Conservation (phyloP, 495 filamentous ascomycete species). For the Viridothelium virens region DNA sequence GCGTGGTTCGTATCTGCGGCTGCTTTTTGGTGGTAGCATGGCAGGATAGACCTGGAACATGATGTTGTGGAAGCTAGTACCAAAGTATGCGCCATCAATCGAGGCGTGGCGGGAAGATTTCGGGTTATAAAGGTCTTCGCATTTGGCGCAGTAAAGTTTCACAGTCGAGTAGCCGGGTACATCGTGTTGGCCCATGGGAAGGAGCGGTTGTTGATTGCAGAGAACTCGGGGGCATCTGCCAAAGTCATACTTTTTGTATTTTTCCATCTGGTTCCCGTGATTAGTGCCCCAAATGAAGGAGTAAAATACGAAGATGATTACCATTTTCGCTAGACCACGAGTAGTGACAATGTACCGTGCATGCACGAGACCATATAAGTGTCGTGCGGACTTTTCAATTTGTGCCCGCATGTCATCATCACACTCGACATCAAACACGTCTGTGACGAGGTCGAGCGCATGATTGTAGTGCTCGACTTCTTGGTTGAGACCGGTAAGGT, state of each 20-base stretch:
- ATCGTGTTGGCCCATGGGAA: conserved; percentile 90
- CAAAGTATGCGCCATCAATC: conserved; percentile 97
- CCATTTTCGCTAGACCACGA: conserved; percentile 90
- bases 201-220: conserved; percentile 81
- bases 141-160: conserved; percentile 92
- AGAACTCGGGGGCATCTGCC: conserved; percentile 95
- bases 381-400: conserved; percentile 94
- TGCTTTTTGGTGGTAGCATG: conserved; percentile 74
- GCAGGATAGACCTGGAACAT: conserved; percentile 96
- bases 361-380: conserved; percentile 94
- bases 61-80: conserved; percentile 96
- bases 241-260: conserved; percentile 97
- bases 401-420: conserved; percentile 96
- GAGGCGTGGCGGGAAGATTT: conserved; percentile 92
- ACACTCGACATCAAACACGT: conserved; percentile 98
- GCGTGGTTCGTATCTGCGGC: conserved; percentile 75
- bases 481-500: conserved; percentile 91
- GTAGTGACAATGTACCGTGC: conserved; percentile 97
- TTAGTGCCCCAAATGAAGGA: conserved; percentile 13
- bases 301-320: conserved; percentile 35
- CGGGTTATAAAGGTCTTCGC: conserved; percentile 97
- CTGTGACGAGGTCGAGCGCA: conserved; percentile 97
- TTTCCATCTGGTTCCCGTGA: conserved; percentile 63
- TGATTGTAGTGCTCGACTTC: conserved; percentile 99
- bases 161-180: conserved; percentile 75